Conservation (phyloP, 345 rosid species). For the Heritiera littoralis region DNA sequence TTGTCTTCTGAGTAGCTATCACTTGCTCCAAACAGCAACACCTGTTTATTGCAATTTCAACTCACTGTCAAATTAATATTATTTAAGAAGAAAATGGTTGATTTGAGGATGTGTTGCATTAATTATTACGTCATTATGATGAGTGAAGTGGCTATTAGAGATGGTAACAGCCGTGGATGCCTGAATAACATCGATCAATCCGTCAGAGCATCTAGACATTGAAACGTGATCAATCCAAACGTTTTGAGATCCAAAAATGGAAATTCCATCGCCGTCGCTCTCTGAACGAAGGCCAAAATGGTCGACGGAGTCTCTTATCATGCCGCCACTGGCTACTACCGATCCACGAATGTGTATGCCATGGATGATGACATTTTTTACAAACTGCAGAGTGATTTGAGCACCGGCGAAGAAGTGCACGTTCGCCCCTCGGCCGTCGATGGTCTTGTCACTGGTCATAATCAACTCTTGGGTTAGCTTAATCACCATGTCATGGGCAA, state of each 20-base stretch:
- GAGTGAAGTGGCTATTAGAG: conserved; percentile 48
- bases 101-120: not conserved
- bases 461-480: conserved; percentile 64
- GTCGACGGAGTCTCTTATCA: conserved; percentile 48
- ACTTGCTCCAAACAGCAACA: conserved; percentile 47
- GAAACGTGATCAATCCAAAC: conserved; percentile 54
- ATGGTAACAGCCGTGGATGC: conserved; percentile 49
- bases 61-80: too few relatives aligned
- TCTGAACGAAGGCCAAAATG: conserved; percentile 41
- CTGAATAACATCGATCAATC: conserved; percentile 41
- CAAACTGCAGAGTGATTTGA: conserved; percentile 51
- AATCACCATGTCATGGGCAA: conserved; percentile 62
- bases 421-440: conserved; percentile 67
- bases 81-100: too few relatives aligned
- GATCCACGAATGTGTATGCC: conserved; percentile 46
- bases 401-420: conserved; percentile 51
- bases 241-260: conserved; percentile 41
- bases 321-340: conserved; percentile 37
- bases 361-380: conserved; percentile 54
- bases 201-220: conserved; percentile 40
- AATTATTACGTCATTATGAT: conserved; percentile 41
- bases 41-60: conserved; percentile 25
- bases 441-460: conserved; percentile 62
- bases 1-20: conserved; percentile 29
- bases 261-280: conserved; percentile 54